phyloP scores from a whole-genome alignment of 2,329 filamentous ascomycete species.

The Albophoma yamanashiensis region DNA sequence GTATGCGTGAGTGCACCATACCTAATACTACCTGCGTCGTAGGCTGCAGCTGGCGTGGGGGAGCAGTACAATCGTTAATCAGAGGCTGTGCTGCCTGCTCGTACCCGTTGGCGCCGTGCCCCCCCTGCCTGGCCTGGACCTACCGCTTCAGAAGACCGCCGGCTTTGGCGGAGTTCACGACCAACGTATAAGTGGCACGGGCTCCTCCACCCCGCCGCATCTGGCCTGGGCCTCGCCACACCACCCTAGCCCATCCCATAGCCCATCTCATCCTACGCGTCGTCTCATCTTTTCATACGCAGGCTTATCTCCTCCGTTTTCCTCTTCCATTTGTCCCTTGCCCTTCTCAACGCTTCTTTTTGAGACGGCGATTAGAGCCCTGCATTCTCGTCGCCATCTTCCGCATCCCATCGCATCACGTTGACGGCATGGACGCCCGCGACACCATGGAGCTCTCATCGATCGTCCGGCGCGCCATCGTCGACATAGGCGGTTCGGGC shows the following conservation, averaged over 20 bases:
- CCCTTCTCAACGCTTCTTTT: not conserved
- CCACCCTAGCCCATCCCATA: not conserved
- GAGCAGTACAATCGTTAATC: too few relatives aligned
- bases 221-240: not conserved
- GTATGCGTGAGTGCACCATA: too few relatives aligned
- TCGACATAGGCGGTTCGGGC: conserved; percentile 5
- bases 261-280: not conserved
- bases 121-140: too few relatives aligned
- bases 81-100: not conserved
- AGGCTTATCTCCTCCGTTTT: not conserved
- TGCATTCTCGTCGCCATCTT: not conserved
- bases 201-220: not conserved
- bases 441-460: conserved; percentile 5
- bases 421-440: too few relatives aligned
- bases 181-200: too few relatives aligned
- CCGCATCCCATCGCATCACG: not conserved
- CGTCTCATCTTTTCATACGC: not conserved
- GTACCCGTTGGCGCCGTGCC: too few relatives aligned
- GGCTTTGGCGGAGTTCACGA: too few relatives aligned
- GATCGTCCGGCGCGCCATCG: conserved; percentile 21
- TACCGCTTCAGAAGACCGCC: too few relatives aligned
- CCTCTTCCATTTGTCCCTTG: not conserved
- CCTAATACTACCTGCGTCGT: too few relatives aligned
- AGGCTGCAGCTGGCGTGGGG: too few relatives aligned
- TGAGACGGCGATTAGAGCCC: too few relatives aligned